Evolutionary conservation across 331 rosid species (phyloP), one percentile per base, ranked within the genome.

Genomic region (Cucumis variabilis): DNA sequence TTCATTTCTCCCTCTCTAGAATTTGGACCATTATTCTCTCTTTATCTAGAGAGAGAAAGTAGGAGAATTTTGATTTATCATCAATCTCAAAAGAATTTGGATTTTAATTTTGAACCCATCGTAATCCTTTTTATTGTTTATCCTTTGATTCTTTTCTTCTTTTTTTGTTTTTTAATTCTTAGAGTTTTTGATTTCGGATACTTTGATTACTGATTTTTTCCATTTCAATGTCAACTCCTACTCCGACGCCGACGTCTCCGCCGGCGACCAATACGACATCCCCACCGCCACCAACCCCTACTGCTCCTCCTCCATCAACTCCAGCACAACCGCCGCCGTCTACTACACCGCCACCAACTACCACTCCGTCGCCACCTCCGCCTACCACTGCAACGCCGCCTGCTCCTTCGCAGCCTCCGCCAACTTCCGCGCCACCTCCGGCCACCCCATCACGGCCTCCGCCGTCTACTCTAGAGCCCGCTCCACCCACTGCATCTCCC

Each of bases 171-270:
- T 14, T 55, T 71, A 15, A 58, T 44, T 50, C 6, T 14, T 23
- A 3, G 20, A 21, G 44, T 86, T 84, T 83, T 83, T 2, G 67
- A 67, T 11, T 51, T 77, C 60, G 63, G 27, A 60, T 41, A 58
- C 65, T 73, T 74, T 33, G 20, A 48, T 11, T 19, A 25, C 74
- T 84, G 73, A 19, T 37, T n/a, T 68, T 73, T 73, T 71, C 24
- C 44, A 13, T 48, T 30, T 19, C 60, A 85, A 92, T 92, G 94
- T 91, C 94, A 33, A 86, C 90, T 17, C 92, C 93, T 23, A 30
- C 93, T 58, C 92, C 93, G 81, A 69, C 89, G 44, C 89, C 93
- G 15, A 51, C 89, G 5, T 71, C 92, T 51, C 89, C 94, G 86
- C 94, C 93, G 88, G 58, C 91, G 1, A 7, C 85, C 0, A 93